Percentiles rank a stretch among this genome's conserved stretches.
Evolutionary conservation across 2,329 filamentous ascomycete genomes (phyloP).

Genomic region (Fusarium begoniae): DNA sequence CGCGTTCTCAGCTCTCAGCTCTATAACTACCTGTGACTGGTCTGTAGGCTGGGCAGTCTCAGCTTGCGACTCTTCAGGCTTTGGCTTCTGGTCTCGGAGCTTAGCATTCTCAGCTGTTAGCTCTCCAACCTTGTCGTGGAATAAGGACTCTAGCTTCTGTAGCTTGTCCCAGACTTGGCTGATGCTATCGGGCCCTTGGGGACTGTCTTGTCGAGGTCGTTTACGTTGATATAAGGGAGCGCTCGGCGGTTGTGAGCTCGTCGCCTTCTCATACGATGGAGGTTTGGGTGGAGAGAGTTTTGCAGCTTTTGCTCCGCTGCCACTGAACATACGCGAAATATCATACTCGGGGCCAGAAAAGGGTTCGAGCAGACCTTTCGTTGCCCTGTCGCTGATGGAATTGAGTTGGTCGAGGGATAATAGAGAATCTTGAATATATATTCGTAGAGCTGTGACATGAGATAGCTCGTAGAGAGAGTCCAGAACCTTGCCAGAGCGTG

Average conservation of each 20-base stretch:
- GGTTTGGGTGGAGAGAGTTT: neutral
- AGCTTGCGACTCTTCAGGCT: neutral
- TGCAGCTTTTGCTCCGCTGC: neutral
- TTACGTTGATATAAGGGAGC: neutral
- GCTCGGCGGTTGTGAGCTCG: neutral
- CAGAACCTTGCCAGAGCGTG: constrained; percentile 3
- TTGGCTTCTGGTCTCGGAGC: neutral
- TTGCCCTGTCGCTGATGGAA: neutral
- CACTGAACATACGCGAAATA: constrained; percentile 7
- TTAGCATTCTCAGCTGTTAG: neutral
- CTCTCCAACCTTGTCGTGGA: neutral
- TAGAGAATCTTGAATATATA: constrained; percentile 2
- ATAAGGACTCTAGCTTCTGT: neutral
- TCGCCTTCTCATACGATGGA: neutral
- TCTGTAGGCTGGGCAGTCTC: neutral
- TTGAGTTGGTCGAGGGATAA: neutral
- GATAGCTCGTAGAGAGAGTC: constrained; percentile 3
- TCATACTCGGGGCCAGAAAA: neutral
- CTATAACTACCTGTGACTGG: neutral
- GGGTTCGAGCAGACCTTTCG: neutral
- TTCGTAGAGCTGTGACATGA: neutral
- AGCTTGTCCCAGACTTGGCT: neutral
- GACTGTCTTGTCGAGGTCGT: neutral
- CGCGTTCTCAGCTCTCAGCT: neutral
- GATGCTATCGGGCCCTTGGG: neutral